Percentiles rank a stretch among this genome's conserved stretches.
These are phyloP conservation scores for Dictyostelium firmibasis DNA, from an alignment of 78 protist species.

Conservation along the genomic window DNA sequence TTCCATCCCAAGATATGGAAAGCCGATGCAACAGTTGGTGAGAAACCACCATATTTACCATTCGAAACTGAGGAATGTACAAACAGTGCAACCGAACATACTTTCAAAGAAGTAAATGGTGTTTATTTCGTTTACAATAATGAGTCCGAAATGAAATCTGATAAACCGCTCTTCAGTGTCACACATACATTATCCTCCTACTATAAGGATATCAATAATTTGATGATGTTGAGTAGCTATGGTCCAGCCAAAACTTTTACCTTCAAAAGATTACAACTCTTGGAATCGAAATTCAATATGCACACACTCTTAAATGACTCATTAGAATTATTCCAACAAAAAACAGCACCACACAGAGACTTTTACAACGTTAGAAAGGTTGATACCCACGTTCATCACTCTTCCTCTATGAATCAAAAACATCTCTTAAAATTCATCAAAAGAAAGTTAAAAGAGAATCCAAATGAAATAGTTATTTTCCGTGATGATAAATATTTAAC, in stretches of 20 bases:
- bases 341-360: slow-evolving; percentile 93
- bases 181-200: slow-evolving; percentile 17
- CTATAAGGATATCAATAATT: slow-evolving; percentile 57
- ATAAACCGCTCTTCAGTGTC: not conserved
- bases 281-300: slow-evolving; percentile 76
- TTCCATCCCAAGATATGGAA: slow-evolving; percentile 71
- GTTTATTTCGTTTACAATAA: slow-evolving; percentile 50
- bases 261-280: slow-evolving; percentile 47
- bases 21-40: slow-evolving; percentile 28
- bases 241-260: slow-evolving; percentile 79
- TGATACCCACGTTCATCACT: slow-evolving; percentile 98
- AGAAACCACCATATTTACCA: slow-evolving; percentile 70
- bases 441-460: slow-evolving; percentile 74
- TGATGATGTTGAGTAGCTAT: slow-evolving; percentile 49
- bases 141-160: slow-evolving; percentile 18
- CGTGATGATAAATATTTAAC: slow-evolving; percentile 91
- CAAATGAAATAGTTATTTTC: slow-evolving; percentile 81
- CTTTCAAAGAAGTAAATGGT: slow-evolving; percentile 61
- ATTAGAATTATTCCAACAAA: slow-evolving; percentile 55
- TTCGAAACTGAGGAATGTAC: not conserved
- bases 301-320: slow-evolving; percentile 77
- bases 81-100: slow-evolving; percentile 1
- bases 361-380: slow-evolving; percentile 97
- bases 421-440: slow-evolving; percentile 97
- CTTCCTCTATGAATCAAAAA: slow-evolving; percentile 95